phyloP scores from a whole-genome alignment of 2,329 filamentous ascomycete genomes.

The Fusarium clavum region DNA sequence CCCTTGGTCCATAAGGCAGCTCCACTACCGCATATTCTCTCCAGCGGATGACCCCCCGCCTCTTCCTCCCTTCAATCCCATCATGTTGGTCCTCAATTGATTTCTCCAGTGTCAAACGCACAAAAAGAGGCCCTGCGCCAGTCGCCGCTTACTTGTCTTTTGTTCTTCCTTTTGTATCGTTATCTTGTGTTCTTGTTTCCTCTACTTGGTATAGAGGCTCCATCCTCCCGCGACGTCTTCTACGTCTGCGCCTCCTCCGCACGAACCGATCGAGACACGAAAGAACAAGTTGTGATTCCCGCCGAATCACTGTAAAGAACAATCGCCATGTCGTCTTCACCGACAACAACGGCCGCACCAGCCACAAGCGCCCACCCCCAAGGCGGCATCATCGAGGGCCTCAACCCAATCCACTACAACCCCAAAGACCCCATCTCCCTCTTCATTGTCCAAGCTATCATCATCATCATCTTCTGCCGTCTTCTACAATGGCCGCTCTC shows the following conservation, averaged over 20 bases:
- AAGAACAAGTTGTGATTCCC: neutral
- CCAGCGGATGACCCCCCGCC: neutral
- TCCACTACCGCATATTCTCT: neutral
- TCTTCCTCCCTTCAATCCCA: neutral
- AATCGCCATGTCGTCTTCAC: constrained; percentile 14
- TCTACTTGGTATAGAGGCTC: neutral
- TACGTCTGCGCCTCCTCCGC: neutral
- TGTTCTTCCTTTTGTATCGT: neutral
- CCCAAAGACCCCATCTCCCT: constrained; percentile 75
- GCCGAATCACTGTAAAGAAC: neutral
- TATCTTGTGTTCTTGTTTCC: neutral
- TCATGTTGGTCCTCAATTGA: neutral
- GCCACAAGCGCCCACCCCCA: constrained; percentile 55
- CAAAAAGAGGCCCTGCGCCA: neutral
- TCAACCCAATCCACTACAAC: constrained; percentile 76
- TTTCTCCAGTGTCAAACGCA: neutral
- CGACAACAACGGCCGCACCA: constrained; percentile 37
- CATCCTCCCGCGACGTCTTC: neutral
- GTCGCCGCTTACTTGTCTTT: neutral
- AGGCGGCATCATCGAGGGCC: constrained; percentile 76
- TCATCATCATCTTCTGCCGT: constrained; percentile 62
- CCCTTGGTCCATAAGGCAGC: neutral
- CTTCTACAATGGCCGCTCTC: constrained; percentile 79
- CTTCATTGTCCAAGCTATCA: constrained; percentile 52
- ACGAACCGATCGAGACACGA: neutral